Base-by-base conservation (phyloP, 106 monocot genomes). In the Dioscorea dumetorum region DNA sequence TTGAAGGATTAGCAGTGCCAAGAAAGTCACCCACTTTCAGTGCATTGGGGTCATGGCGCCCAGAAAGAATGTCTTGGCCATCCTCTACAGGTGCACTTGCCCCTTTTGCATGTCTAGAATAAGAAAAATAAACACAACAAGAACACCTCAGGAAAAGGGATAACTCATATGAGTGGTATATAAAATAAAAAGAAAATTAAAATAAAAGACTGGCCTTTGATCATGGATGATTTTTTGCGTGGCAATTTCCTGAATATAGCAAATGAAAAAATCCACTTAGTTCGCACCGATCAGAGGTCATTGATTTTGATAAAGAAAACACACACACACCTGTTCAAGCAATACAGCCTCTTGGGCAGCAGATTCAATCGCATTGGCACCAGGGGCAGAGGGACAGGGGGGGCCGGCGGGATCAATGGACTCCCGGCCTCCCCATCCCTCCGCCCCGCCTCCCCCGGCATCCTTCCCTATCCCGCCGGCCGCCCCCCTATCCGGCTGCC, bases 191-290 rank as follows among this genome's bases (percentile, higher is more conserved):
- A 14, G 35, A 20, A 61, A 18, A 28, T 28, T 8, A 41, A 63
- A 35, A 67, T 18, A 8, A 54, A 54, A 19, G 62, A 14, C 65
- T 66, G 31, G 93, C 99, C 99, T 90, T 67, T 93, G 90, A 57
- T 73, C 82, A 35, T 90, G 84, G 77, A 99, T 83, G 53, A 93
- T 76, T 87, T 90, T 86, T 67, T 90, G 87, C 33, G 85, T 79
- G 24, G 78, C 77, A 73, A 99, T 83, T 87, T 99, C 99, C 99
- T 99, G 74, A 20, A 72, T 50, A 67, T 50, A 48, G 78, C 13
- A 77, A 69, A 73, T 53, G 50, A 67, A 63, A 67, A 63, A 4
- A 70, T 41, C 16, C 15, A 56, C 50, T 79, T 59, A 81, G 49
- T 41, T 6, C 0, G 41, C 51, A 64, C 50, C 22, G 33, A 63